phyloP scores from a whole-genome alignment of 352 stramenopile genomes.

The Globisporangium emineosum region DNA sequence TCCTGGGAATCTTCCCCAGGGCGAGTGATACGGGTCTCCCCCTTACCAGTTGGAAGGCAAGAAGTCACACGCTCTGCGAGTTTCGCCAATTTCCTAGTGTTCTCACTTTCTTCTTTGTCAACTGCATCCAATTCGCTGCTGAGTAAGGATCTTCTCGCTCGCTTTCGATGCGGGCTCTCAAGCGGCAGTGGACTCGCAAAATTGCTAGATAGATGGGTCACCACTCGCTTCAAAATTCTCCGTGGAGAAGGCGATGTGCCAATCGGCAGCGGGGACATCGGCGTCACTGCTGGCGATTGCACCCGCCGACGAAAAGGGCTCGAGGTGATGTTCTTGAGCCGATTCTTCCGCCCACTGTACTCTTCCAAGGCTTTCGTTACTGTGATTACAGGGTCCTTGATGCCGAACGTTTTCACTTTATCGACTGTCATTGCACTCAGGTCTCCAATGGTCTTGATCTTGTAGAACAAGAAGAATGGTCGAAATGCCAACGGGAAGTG shows the following conservation, averaged over 20 bases:
- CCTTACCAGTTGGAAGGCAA: conserved; percentile 33
- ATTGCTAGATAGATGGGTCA: conserved; percentile 11
- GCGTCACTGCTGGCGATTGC: conserved; percentile 16
- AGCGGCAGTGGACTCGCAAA: conserved; percentile 22
- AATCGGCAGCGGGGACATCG: conserved; percentile 18
- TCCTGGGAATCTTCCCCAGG: conserved; percentile 59
- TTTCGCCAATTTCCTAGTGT: conserved; percentile 26
- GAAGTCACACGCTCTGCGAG: conserved; percentile 56
- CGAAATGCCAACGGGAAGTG: conserved; percentile 58
- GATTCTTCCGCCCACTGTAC: conserved; percentile 38
- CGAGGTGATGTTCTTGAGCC: conserved; percentile 30
- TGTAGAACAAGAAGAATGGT: conserved; percentile 57
- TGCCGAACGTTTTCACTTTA: conserved; percentile 53
- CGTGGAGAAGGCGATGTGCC: conserved; percentile 30
- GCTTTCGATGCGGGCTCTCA: conserved; percentile 42
- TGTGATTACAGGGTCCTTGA: conserved; percentile 55
- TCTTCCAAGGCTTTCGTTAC: conserved; percentile 54
- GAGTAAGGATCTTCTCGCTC: conserved; percentile 39
- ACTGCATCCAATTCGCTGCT: conserved; percentile 26
- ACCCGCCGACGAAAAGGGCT: conserved; percentile 38
- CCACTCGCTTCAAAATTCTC: conserved; percentile 36
- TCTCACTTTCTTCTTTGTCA: conserved; percentile 16
- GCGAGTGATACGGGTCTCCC: conserved; percentile 35
- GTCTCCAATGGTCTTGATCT: conserved; percentile 70
- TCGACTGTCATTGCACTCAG: conserved; percentile 43